Base-by-base conservation (phyloP, 176 grass and related monocot genomes). In the Oropetium thomaeum region DNA sequence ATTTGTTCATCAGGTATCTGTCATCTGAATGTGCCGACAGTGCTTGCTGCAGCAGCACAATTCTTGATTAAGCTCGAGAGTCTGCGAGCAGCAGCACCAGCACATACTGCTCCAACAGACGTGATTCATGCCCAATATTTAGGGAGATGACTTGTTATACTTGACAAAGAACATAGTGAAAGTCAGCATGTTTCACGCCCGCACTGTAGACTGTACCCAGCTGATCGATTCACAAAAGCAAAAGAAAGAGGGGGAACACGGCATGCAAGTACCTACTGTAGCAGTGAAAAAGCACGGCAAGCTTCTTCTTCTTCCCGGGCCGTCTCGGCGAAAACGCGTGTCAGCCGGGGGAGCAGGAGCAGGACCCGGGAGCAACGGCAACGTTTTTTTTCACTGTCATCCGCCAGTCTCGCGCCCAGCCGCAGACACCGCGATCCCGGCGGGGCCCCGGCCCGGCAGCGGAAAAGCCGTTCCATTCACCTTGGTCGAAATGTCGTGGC, bases 391-490 rank as follows among this genome's bases (percentile, higher is more conserved):
- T 68, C 62, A 37, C 14, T n/a, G 2, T 27, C 39, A 5, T 5
- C 45, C 14, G 22, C 5, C 47, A n/a, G n/a, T n/a, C 5, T 5
- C 29, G 25, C 60, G 53, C 53, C 16, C 53, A 13, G 48, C n/a
- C n/a, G n/a, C 40, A 31, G 40, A 63, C 70, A 67, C 63, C 49
- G 63, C 51, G 33, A 83, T 76, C 81, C 43, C 71, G 62, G 81
- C 63, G 81, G 81, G 81, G 58, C 41, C 81, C 81, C 58, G 27
- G 26, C 35, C 40, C 20, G 51, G 49, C 59, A 32, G 71, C 65
- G 42, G 14, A 52, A 70, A 77, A 41, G 72, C 73, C 54, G 30
- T 60, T 61, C 81, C 81, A 76, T 76, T 83, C 71, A 62, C 52
- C 22, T 26, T 33, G 48, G 38, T 76, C 74, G 59, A 42, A 17